Evolutionary conservation across 345 rosid genomes (phyloP), one percentile per base, ranked within the genome.

Genomic region (Stellera chamaejasme): DNA sequence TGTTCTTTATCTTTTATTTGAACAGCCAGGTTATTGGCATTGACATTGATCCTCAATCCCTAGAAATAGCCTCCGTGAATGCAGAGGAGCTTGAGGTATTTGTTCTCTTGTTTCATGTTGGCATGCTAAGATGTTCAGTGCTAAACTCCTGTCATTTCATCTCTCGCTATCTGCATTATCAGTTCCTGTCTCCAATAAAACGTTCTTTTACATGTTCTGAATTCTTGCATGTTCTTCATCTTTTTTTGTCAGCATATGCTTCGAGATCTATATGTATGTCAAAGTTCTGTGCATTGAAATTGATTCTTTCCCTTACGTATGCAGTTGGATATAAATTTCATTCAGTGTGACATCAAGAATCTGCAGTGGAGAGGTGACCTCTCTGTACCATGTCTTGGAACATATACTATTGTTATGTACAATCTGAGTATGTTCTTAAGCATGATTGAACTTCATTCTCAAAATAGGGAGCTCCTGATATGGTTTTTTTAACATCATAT

Each of bases 1-100:
- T 7, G 56, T 58, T 26, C 15, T 5, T 1, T 43, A 16, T 28
- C 63, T 13, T 45, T 57, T 27, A 19, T 62, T 48, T 45, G 62
- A 66, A 61, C 70, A 93, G 97, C 54, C 85, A 67, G 67, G 96
- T 93, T 26, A 58, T 86, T 45, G 97, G 89, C 62, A 69, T 84
- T 50, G 96, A 92, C 71, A 67, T 92, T 28, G 98, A 92, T 72
- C 44, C 85, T 4, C 54, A 86, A 11, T 86, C 89, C 65, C 91
- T 93, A 42, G 89, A 84, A 71, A 68, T 71, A 55, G 99, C 99
- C 32, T 50, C 83, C 46, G 57, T 44, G 41, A 93, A 93, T 62
- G 96, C 91, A 0, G 91, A 75, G 75, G 91, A 84, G 46, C 91
- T 89, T 51, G 89, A 88, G 99, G 95, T 92, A 59, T 42, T 52